phyloP scores from a whole-genome alignment of 1,139 yeast genomes.

The Yamadazyma triangularis region DNA sequence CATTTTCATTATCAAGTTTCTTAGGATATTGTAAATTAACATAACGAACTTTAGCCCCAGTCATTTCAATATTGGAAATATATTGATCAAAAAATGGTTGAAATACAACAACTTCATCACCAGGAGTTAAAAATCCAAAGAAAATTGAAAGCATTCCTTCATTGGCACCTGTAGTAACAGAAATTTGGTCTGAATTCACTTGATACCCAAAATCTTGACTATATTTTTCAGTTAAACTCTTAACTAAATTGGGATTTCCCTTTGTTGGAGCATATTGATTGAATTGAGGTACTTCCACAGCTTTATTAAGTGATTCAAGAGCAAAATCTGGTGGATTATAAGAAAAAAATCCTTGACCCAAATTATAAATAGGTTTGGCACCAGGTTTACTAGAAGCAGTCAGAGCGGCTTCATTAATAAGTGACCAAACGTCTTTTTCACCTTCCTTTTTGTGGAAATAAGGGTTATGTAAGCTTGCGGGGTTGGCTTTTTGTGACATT shows the following conservation, averaged over 20 bases:
- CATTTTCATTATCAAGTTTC: constrained; percentile 58
- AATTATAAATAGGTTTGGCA: constrained; percentile 72
- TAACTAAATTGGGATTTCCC: constrained; percentile 74
- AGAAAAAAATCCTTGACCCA: constrained; percentile 97
- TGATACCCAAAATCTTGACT: constrained; percentile 58
- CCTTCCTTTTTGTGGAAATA: constrained; percentile 54
- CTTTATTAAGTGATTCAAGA: constrained; percentile 71
- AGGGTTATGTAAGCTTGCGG: constrained; percentile 44
- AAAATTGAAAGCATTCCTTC: constrained; percentile 87
- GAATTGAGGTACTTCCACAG: constrained; percentile 64
- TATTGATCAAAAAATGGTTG: constrained; percentile 98
- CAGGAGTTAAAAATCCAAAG: constrained; percentile 78
- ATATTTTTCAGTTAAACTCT: constrained; percentile 68
- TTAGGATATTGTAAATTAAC: constrained; percentile 84
- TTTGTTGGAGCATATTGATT: constrained; percentile 92
- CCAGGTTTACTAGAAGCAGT: constrained; percentile 53
- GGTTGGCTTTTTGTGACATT: too few species aligned
- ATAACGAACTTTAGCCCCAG: constrained; percentile 87
- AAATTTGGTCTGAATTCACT: constrained; percentile 61
- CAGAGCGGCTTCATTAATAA: constrained; percentile 87
- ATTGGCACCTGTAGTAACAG: constrained; percentile 93
- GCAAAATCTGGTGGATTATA: constrained; percentile 93
- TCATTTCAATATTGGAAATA: constrained; percentile 85
- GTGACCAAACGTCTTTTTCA: constrained; percentile 87
- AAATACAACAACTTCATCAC: constrained; percentile 95